Percentiles rank a stretch among this genome's conserved stretches.
phyloP scores from a whole-genome alignment of 1,139 yeast species.

The Protomyces inouyei region DNA sequence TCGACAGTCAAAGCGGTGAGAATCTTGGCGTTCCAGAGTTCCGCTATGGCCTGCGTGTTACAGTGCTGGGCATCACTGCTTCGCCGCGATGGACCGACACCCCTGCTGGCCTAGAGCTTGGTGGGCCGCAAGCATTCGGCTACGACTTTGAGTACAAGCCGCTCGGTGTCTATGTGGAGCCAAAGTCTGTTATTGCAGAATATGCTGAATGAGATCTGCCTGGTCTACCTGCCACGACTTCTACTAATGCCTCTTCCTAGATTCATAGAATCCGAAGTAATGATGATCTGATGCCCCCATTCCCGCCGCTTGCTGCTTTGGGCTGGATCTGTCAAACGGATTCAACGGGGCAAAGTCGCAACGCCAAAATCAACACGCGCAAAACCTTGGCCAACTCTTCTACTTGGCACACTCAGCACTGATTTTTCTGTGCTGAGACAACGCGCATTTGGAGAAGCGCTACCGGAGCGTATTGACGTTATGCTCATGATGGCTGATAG shows the following conservation, averaged over 20 bases:
- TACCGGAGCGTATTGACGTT: background rate
- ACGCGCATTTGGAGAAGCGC: no score
- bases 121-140: slow-evolving; percentile 46
- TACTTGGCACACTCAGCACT: no score
- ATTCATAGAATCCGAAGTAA: no score
- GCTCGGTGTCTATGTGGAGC: slow-evolving; percentile 40
- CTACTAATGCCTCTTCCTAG: no score
- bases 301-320: no score
- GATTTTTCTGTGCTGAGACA: no score
- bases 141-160: slow-evolving; percentile 43
- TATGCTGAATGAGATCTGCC: slow-evolving; percentile 30
- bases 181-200: slow-evolving; percentile 46
- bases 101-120: slow-evolving; percentile 41
- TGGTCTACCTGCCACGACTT: no score
- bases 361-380: no score
- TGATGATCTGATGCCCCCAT: no score
- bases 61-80: slow-evolving; percentile 46
- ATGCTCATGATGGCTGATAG: background rate
- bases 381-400: no score
- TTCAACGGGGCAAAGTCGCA: no score
- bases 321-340: no score
- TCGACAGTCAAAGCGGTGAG: slow-evolving; percentile 46
- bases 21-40: slow-evolving; percentile 50
- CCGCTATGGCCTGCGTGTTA: slow-evolving; percentile 46
- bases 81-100: slow-evolving; percentile 44